Conservation (phyloP, 192 early-diverging fungal genomes). For the Linnemannia hyalina region DNA sequence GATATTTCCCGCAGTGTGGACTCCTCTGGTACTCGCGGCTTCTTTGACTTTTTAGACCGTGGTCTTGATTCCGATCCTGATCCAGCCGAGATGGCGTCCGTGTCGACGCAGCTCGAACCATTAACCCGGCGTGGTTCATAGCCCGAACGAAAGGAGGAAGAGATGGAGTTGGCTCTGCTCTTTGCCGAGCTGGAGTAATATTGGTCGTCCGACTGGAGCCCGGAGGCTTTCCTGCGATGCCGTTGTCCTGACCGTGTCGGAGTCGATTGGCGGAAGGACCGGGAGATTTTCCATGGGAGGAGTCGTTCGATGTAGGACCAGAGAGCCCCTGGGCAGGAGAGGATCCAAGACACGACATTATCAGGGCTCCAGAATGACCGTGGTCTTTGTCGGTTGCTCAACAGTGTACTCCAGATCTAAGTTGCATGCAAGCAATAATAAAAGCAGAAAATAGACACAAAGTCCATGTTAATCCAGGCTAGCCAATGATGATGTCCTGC, state of each 20-base stretch:
- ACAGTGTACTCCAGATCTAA: slow-evolving; percentile 34
- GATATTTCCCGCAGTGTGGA: not conserved
- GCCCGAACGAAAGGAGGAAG: slow-evolving; percentile 1
- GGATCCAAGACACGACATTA: slow-evolving; percentile 19
- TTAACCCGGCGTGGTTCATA: slow-evolving; percentile 4
- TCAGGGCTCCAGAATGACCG: slow-evolving; percentile 34
- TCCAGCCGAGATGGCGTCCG: slow-evolving; percentile 43
- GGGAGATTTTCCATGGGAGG: slow-evolving; percentile 37
- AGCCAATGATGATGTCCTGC: not conserved
- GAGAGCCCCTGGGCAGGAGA: slow-evolving; percentile 19
- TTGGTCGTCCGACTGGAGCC: slow-evolving; percentile 7
- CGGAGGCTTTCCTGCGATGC: slow-evolving; percentile 9
- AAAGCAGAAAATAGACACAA: not conserved
- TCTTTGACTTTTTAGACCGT: slow-evolving; percentile 39
- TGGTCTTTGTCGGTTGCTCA: slow-evolving; percentile 33
- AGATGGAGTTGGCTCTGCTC: slow-evolving; percentile 8
- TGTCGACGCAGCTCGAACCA: slow-evolving; percentile 33
- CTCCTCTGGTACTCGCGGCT: slow-evolving; percentile 3
- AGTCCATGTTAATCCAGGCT: not conserved
- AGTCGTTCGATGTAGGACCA: slow-evolving; percentile 17
- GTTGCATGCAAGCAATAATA: not conserved
- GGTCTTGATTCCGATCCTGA: slow-evolving; percentile 47
- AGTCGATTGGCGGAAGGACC: slow-evolving; percentile 9
- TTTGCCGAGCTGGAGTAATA: slow-evolving; percentile 9
- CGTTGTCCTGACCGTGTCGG: slow-evolving; percentile 24